phyloP scores from a whole-genome alignment of 805 yeast genomes.

The Saturnispora sanitii region DNA sequence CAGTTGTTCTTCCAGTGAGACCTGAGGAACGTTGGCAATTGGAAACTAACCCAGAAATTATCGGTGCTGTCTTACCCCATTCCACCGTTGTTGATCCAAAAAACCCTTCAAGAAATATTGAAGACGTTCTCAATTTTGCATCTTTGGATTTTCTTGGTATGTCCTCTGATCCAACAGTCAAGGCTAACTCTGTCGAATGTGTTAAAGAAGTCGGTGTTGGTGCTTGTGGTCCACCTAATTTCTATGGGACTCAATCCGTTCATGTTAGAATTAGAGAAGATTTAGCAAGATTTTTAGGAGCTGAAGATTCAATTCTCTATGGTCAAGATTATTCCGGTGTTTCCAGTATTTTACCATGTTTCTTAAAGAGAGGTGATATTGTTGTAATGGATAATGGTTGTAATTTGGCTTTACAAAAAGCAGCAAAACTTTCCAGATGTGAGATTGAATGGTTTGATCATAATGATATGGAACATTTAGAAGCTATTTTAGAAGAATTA shows the following conservation, averaged over 20 bases:
- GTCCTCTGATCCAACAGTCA: slow-evolving; percentile 38
- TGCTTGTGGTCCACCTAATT: slow-evolving; percentile 97
- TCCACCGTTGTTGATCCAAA: slow-evolving; percentile 25
- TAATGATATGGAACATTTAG: slow-evolving; percentile 79
- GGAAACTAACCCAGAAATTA: slow-evolving; percentile 50
- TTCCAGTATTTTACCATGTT: slow-evolving; percentile 84
- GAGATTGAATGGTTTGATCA: slow-evolving; percentile 78
- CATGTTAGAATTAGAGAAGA: slow-evolving; percentile 74
- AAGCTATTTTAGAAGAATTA: slow-evolving; percentile 51
- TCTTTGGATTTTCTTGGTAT: slow-evolving; percentile 64
- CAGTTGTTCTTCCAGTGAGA: slow-evolving; percentile 51
- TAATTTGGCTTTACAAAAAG: slow-evolving; percentile 74
- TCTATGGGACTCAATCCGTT: slow-evolving; percentile 90
- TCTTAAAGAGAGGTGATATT: slow-evolving; percentile 89
- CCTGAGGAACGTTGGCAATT: slow-evolving; percentile 52
- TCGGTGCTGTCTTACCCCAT: slow-evolving; percentile 38
- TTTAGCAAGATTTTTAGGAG: slow-evolving; percentile 63
- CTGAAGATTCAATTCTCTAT: slow-evolving; percentile 72
- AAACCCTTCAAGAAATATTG: slow-evolving; percentile 17
- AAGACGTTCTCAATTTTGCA: slow-evolving; percentile 51
- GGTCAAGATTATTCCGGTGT: slow-evolving; percentile 90
- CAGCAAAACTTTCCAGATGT: slow-evolving; percentile 77
- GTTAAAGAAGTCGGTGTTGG: slow-evolving; percentile 83
- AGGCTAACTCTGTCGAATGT: slow-evolving; percentile 43
- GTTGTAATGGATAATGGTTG: slow-evolving; percentile 79